Percentiles rank a stretch among this genome's conserved stretches.
Conservation (phyloP, 2,329 filamentous ascomycete species). For the Xylaria sp. region DNA sequence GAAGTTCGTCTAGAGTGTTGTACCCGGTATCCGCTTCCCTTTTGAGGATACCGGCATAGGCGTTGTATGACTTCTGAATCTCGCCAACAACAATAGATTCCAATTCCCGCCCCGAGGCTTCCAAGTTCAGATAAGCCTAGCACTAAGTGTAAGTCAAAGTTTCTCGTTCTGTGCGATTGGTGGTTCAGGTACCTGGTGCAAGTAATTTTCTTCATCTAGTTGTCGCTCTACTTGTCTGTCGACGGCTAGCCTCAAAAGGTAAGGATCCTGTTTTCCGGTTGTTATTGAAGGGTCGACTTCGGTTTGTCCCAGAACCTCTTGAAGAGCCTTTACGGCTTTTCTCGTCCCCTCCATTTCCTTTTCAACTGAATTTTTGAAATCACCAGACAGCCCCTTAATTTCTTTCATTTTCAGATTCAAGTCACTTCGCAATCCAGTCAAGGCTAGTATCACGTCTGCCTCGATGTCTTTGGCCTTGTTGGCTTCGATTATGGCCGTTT, state of each 20-base stretch:
- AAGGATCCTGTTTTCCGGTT: constrained; percentile 89
- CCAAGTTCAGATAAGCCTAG: constrained; percentile 91
- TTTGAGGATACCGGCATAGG: constrained; percentile 88
- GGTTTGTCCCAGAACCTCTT: constrained; percentile 79
- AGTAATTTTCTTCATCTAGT: constrained; percentile 95
- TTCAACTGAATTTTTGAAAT: constrained; percentile 96
- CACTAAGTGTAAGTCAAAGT: constrained; percentile 28
- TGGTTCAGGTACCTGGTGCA: constrained; percentile 75
- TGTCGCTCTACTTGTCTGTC: constrained; percentile 92
- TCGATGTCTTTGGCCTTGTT: constrained; percentile 92
- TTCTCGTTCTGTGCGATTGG: neutral
- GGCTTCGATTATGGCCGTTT: constrained; percentile 76
- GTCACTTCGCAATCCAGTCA: constrained; percentile 85
- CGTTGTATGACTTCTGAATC: constrained; percentile 97
- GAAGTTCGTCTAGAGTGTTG: constrained; percentile 78
- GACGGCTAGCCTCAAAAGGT: constrained; percentile 81
- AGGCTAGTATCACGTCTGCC: constrained; percentile 84
- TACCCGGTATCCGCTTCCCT: constrained; percentile 86
- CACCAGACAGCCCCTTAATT: constrained; percentile 89
- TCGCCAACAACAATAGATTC: constrained; percentile 97
- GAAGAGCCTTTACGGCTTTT: constrained; percentile 78
- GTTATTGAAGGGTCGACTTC: constrained; percentile 78
- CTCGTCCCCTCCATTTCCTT: constrained; percentile 90
- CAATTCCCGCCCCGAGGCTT: constrained; percentile 90
- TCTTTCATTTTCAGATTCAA: constrained; percentile 97